Evolutionary conservation across 106 monocot genomes (phyloP).

Genomic region (Phalaenopsis aphrodite): DNA sequence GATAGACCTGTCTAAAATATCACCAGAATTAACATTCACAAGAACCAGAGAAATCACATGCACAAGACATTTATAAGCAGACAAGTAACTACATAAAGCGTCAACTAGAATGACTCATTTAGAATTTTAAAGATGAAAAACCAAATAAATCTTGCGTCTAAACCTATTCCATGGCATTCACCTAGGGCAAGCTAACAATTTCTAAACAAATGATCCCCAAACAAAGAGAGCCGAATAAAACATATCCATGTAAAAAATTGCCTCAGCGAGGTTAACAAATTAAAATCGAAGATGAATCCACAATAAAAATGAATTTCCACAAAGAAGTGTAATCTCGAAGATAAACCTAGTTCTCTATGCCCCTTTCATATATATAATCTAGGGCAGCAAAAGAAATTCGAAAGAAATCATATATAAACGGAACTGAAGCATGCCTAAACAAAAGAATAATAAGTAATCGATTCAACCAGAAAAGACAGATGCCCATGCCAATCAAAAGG

Average conservation of each 20-base stretch:
- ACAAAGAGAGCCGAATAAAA: background rate
- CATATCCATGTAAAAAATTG: background rate
- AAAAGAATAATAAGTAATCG: too few species aligned
- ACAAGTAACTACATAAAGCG: background rate
- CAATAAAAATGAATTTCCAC: background rate
- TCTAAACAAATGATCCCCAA: background rate
- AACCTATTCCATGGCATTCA: background rate
- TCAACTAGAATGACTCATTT: background rate
- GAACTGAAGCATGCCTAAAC: too few species aligned
- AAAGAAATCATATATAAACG: too few species aligned
- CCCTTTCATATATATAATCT: too few species aligned
- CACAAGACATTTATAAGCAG: background rate
- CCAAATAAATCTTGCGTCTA: background rate
- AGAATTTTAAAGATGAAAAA: background rate
- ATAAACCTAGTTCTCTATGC: background rate
- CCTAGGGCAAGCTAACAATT: background rate
- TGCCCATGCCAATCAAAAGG: background rate
- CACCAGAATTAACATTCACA: background rate
- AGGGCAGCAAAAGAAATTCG: too few species aligned
- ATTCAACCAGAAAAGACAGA: too few species aligned
- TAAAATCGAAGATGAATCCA: background rate
- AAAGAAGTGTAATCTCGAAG: background rate
- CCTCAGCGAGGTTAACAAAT: background rate
- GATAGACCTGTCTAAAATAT: background rate
- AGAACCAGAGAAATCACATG: background rate